A percentile compares a stretch with the other conserved stretches of the same genome.
These are phyloP conservation scores for Lactarius hengduanensis DNA, from an alignment of 768 basidiomycete species.

Conservation along the genomic window DNA sequence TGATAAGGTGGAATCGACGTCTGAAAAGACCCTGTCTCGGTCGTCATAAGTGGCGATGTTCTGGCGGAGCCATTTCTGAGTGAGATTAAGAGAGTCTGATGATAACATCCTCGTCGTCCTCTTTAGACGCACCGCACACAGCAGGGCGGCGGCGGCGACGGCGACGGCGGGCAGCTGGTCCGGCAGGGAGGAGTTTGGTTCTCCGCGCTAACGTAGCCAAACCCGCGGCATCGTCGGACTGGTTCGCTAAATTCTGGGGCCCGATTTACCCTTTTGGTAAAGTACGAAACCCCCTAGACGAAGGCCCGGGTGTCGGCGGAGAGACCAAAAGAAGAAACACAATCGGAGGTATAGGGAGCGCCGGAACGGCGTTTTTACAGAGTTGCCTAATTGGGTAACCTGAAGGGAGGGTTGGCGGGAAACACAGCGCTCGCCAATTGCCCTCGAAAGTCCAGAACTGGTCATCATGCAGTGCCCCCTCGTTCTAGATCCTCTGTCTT, in stretches of 20 bases:
- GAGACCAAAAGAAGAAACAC: too few species aligned
- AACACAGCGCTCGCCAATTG: constrained; percentile 10
- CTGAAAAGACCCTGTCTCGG: constrained; percentile 55
- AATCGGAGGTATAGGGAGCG: constrained; percentile 3
- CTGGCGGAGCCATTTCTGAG: constrained; percentile 64
- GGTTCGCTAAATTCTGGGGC: constrained; percentile 11
- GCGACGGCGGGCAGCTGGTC: constrained; percentile 7
- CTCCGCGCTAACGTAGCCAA: constrained; percentile 15
- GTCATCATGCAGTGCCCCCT: not conserved
- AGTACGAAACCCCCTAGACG: not conserved
- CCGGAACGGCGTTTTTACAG: constrained; percentile 17
- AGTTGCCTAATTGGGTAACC: constrained; percentile 18
- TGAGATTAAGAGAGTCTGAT: constrained; percentile 38
- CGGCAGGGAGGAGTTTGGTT: constrained; percentile 10
- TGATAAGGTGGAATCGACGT: constrained; percentile 60
- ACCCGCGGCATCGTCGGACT: not conserved
- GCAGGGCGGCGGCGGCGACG: constrained; percentile 4
- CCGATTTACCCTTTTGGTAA: constrained; percentile 27
- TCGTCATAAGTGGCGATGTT: constrained; percentile 57
- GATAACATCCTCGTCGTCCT: constrained; percentile 13
- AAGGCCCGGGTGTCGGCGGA: not conserved
- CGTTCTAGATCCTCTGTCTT: constrained; percentile 17
- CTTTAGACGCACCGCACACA: constrained; percentile 1
- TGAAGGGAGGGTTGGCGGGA: constrained; percentile 14
- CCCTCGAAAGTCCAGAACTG: constrained; percentile 17